A percentile compares a stretch with the other conserved stretches of the same genome.
phyloP scores from a whole-genome alignment of 2,329 filamentous ascomycete species.

The Chrysoporthe puriensis region DNA sequence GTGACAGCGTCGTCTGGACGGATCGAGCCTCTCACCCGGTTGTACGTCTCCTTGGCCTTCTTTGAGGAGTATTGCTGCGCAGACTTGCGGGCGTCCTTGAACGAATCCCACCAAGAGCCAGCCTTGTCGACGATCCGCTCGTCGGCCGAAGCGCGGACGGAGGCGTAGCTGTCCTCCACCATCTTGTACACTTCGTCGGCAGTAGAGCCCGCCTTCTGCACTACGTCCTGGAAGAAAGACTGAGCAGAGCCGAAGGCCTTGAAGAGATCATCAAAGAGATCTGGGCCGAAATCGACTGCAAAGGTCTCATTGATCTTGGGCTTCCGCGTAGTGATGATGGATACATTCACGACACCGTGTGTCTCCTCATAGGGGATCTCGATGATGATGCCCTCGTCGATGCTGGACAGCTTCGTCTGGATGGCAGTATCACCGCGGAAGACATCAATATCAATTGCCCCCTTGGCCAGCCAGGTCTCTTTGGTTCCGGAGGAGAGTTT shows the following conservation, averaged over 20 bases:
- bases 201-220: constrained; percentile 3
- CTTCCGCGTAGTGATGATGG: constrained; percentile 60
- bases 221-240: background rate
- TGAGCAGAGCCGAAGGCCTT: constrained; percentile 5
- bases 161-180: constrained; percentile 37
- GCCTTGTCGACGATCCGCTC: constrained; percentile 38
- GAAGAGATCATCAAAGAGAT: constrained; percentile 45
- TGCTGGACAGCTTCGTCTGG: constrained; percentile 51
- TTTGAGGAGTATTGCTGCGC: constrained; percentile 31
- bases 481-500: constrained; percentile 56
- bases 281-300: constrained; percentile 61
- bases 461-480: constrained; percentile 58
- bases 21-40: constrained; percentile 35
- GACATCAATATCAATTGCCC: constrained; percentile 60
- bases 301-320: constrained; percentile 66
- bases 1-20: constrained; percentile 32
- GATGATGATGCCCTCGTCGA: constrained; percentile 56
- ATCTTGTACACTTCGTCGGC: constrained; percentile 38
- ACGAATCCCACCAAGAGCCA: constrained; percentile 36
- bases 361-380: constrained; percentile 58
- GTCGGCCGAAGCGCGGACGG: constrained; percentile 38
- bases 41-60: constrained; percentile 32
- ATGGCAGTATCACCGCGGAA: constrained; percentile 52
- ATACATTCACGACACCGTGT: constrained; percentile 60
- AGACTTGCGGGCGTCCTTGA: constrained; percentile 35